These are phyloP conservation scores for Pseudocercospora vitis DNA, from an alignment of 2,329 filamentous ascomycete species.

Conservation along the genomic window DNA sequence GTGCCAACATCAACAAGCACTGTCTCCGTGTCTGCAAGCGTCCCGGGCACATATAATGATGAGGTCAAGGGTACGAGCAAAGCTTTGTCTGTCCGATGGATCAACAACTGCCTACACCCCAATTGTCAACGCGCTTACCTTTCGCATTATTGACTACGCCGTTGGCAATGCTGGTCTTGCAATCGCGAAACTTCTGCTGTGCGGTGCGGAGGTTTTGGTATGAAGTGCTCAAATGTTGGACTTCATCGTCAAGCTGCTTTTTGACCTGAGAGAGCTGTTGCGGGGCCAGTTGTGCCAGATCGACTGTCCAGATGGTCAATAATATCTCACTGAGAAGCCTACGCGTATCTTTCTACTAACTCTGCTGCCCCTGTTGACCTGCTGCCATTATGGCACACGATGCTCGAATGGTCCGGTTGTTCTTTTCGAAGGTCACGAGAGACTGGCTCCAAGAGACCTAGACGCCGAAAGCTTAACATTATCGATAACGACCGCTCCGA, in stretches of 20 bases:
- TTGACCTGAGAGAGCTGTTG: slow-evolving; percentile 90
- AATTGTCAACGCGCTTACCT: slow-evolving; percentile 23
- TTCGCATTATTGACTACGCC: slow-evolving; percentile 42
- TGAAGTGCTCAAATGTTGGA: slow-evolving; percentile 88
- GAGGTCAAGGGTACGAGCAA: slow-evolving; percentile 94
- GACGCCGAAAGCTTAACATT: background rate
- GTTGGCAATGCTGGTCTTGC: slow-evolving; percentile 69
- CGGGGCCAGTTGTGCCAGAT: slow-evolving; percentile 74
- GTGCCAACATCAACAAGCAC: slow-evolving; percentile 93
- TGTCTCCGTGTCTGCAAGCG: slow-evolving; percentile 68
- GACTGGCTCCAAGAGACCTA: background rate
- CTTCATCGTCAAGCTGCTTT: slow-evolving; percentile 92
- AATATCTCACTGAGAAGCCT: background rate
- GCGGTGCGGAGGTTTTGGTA: slow-evolving; percentile 87
- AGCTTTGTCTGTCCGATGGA: slow-evolving; percentile 49
- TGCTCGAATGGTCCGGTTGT: no score
- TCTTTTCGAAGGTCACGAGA: no score
- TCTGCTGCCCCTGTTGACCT: slow-evolving; percentile 28
- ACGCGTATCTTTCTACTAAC: slow-evolving; percentile 18
- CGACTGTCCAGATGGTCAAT: slow-evolving; percentile 47
- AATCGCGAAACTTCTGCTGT: slow-evolving; percentile 89
- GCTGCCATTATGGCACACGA: slow-evolving; percentile 12
- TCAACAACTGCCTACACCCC: slow-evolving; percentile 1
- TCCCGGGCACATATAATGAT: slow-evolving; percentile 89
- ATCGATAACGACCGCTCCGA: no score